These are phyloP conservation scores for Venturia pyrina DNA, from an alignment of 2,329 filamentous ascomycete genomes.

Conservation along the genomic window DNA sequence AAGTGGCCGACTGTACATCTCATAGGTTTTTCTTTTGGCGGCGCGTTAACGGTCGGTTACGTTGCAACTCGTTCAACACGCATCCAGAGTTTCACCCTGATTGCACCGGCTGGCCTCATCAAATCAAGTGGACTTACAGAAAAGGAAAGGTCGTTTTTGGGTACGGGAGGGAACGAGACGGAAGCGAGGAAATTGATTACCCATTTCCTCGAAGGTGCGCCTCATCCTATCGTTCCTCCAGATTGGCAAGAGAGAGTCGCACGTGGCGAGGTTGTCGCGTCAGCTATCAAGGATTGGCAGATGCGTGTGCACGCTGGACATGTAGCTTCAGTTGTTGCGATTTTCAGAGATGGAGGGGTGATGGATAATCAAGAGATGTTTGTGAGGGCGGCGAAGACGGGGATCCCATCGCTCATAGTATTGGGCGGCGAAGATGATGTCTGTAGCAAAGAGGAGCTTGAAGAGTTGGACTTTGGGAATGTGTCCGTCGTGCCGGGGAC, in stretches of 20 bases:
- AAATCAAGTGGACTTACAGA: constrained; percentile 19
- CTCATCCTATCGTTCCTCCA: constrained; percentile 27
- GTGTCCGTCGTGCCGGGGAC: constrained; percentile 28
- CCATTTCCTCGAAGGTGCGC: constrained; percentile 34
- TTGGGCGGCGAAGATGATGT: constrained; percentile 30
- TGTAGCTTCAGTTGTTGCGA: constrained; percentile 33
- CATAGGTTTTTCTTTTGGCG: constrained; percentile 43
- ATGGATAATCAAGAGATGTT: constrained; percentile 30
- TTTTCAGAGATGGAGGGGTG: constrained; percentile 37
- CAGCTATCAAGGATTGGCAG: constrained; percentile 41
- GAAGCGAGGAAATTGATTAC: constrained; percentile 28
- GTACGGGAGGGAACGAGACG: constrained; percentile 23
- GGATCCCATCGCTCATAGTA: constrained; percentile 22
- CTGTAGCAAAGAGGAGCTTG: constrained; percentile 24
- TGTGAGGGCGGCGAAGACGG: constrained; percentile 18
- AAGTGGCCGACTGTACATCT: constrained; percentile 36
- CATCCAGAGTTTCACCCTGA: constrained; percentile 28
- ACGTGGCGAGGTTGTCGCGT: constrained; percentile 36
- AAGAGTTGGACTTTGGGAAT: constrained; percentile 24
- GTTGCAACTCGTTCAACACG: constrained; percentile 21
- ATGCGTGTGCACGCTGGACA: constrained; percentile 37
- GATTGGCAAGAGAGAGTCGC: constrained; percentile 36
- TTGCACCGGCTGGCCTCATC: constrained; percentile 41
- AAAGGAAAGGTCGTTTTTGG: constrained; percentile 18
- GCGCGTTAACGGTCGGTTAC: constrained; percentile 30